Evolutionary conservation across 768 basidiomycete genomes (phyloP).

Genomic region (Termitomyces sp.): DNA sequence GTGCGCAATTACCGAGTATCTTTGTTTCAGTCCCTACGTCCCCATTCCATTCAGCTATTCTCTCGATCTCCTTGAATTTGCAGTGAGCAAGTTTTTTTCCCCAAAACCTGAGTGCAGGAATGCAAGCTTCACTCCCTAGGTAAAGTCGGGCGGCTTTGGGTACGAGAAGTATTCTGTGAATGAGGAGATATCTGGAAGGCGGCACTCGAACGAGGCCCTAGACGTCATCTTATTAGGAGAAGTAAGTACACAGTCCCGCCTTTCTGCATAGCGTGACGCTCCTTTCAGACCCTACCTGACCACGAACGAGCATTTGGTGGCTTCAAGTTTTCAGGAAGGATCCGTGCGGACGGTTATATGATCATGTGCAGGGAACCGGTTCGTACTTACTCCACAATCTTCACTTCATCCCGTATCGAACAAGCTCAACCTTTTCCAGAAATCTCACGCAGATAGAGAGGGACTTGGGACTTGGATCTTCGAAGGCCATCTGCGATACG

Average conservation of each 20-base stretch:
- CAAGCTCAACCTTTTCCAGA: slow-evolving; percentile 24
- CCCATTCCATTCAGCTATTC: slow-evolving; percentile 22
- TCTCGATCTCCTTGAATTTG: slow-evolving; percentile 10
- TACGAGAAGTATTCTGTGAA: slow-evolving; percentile 19
- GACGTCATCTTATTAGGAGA: slow-evolving; percentile 36
- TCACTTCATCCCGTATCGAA: neutral
- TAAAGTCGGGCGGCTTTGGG: slow-evolving; percentile 15
- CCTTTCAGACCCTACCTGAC: slow-evolving; percentile 41
- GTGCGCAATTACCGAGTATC: slow-evolving; percentile 39
- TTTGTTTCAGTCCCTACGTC: slow-evolving; percentile 33
- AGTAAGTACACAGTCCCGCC: slow-evolving; percentile 22
- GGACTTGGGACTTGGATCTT: slow-evolving; percentile 50
- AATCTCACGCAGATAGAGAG: slow-evolving; percentile 29
- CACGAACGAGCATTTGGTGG: slow-evolving; percentile 65
- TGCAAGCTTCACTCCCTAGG: slow-evolving; percentile 5
- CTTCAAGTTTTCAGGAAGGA: slow-evolving; percentile 53
- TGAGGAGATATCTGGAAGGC: neutral
- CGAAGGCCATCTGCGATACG: slow-evolving; percentile 47
- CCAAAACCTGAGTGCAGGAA: neutral
- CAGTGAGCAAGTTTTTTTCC: slow-evolving; percentile 6
- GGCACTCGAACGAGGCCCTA: slow-evolving; percentile 16
- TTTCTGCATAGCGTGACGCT: neutral
- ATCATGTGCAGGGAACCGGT: slow-evolving; percentile 60
- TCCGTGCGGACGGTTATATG: slow-evolving; percentile 55
- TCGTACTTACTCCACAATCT: slow-evolving; percentile 8